Conservation (phyloP, 192 early-diverging fungal species). For the Entomortierella chlamydospora region DNA sequence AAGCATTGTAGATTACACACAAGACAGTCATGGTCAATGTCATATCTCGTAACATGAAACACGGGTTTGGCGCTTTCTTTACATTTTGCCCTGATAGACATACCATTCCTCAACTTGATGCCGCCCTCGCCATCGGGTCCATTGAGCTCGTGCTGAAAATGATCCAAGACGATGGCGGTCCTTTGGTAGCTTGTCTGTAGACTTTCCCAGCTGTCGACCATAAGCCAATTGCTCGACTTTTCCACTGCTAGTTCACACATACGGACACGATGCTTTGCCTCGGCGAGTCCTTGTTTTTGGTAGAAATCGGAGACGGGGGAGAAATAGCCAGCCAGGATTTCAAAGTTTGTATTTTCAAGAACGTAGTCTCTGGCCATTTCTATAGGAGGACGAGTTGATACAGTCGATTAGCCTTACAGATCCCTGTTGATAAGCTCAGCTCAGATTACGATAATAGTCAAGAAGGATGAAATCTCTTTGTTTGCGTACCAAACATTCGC, state of each 20-base stretch:
- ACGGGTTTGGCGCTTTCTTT: too few species aligned
- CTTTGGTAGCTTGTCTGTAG: conserved; percentile 81
- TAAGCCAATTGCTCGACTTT: conserved; percentile 89
- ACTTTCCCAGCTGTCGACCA: conserved; percentile 97
- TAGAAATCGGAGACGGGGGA: conserved; percentile 97
- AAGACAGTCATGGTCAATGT: too few species aligned
- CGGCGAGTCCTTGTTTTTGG: conserved; percentile 90
- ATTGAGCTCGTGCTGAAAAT: conserved; percentile 94
- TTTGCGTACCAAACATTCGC: conserved; percentile 94
- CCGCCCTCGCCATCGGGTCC: conserved; percentile 73
- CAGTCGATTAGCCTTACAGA: background rate
- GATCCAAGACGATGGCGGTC: conserved; percentile 93
- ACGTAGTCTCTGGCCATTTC: conserved; percentile 97
- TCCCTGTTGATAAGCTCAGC: background rate
- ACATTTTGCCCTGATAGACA: background rate
- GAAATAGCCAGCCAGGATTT: conserved; percentile 95
- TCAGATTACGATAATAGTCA: too few species aligned
- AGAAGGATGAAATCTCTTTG: background rate
- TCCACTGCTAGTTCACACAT: conserved; percentile 94
- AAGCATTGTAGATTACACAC: background rate
- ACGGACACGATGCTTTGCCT: conserved; percentile 85
- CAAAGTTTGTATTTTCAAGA: conserved; percentile 75
- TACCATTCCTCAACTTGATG: conserved; percentile 70
- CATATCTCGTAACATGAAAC: too few species aligned
- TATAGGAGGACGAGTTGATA: conserved; percentile 34